Evolutionary conservation across 2,329 filamentous ascomycete genomes (phyloP).

Genomic region (Venturia asperata): DNA sequence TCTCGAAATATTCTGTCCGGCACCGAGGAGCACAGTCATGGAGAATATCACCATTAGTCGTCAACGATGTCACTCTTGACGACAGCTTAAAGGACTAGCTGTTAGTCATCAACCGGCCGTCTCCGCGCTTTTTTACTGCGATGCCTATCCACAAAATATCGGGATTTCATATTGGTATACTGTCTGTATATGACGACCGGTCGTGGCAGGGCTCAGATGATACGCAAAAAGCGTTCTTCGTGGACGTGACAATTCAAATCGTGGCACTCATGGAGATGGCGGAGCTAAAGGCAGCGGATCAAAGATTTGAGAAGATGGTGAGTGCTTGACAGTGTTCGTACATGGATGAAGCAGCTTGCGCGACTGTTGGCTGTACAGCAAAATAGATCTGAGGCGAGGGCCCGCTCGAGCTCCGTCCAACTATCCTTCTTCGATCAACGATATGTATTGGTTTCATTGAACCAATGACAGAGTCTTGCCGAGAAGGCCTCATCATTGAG

Average conservation of each 20-base stretch:
- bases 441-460: too few relatives aligned
- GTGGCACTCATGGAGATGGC: conserved; percentile 23
- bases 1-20: conserved; percentile 23
- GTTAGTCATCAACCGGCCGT: conserved; percentile 28
- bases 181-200: conserved; percentile 30
- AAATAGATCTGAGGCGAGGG: not conserved
- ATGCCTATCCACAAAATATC: conserved; percentile 27
- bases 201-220: conserved; percentile 22
- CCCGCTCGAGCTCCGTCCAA: too few relatives aligned
- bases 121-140: conserved; percentile 29
- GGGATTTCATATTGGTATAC: conserved; percentile 28
- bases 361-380: not conserved
- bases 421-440: too few relatives aligned
- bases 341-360: conserved; percentile 17
- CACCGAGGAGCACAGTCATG: conserved; percentile 24
- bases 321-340: conserved; percentile 22
- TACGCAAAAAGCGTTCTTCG: conserved; percentile 21
- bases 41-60: conserved; percentile 20
- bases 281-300: conserved; percentile 19
- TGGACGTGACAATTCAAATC: conserved; percentile 21
- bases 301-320: conserved; percentile 22
- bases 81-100: conserved; percentile 26
- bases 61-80: conserved; percentile 29
- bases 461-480: too few relatives aligned
- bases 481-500: too few relatives aligned